phyloP scores from a whole-genome alignment of 1,139 yeast genomes.

The Taphrina deformans region DNA sequence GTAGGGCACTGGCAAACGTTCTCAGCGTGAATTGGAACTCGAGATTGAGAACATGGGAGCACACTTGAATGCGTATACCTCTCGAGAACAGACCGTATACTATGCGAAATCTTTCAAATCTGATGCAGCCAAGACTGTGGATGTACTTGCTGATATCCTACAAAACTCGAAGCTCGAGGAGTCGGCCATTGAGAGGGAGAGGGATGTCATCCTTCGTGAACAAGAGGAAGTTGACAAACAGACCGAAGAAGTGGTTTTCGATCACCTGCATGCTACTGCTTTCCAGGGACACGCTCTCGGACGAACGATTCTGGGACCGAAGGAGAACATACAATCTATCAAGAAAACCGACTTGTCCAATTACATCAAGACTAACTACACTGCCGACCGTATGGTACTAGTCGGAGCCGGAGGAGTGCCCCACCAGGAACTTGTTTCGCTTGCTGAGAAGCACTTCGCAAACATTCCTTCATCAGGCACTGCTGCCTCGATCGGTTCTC shows the following conservation, averaged over 20 bases:
- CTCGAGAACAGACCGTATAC: conserved; percentile 91
- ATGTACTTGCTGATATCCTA: conserved; percentile 82
- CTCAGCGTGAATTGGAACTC: conserved; percentile 81
- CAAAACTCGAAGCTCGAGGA: conserved; percentile 81
- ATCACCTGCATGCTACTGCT: conserved; percentile 90
- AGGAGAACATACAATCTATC: conserved; percentile 79
- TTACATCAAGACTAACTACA: conserved; percentile 82
- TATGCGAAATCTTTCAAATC: conserved; percentile 82
- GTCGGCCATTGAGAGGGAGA: conserved; percentile 86
- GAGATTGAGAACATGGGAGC: conserved; percentile 97
- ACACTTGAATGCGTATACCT: conserved; percentile 61
- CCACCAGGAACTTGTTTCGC: conserved; percentile 75
- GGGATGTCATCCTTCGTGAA: conserved; percentile 93
- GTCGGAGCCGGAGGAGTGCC: conserved; percentile 94
- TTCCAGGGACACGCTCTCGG: conserved; percentile 91
- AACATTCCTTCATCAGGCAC: conserved; percentile 65
- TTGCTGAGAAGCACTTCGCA: conserved; percentile 76
- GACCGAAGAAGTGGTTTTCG: conserved; percentile 97
- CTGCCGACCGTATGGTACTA: conserved; percentile 95
- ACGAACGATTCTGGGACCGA: conserved; percentile 95
- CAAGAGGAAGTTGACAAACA: conserved; percentile 97
- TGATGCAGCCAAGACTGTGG: conserved; percentile 83
- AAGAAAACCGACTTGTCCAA: conserved; percentile 70
- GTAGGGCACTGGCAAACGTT: conserved; percentile 71
- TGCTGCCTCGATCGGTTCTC: conserved; percentile 71